A percentile compares a stretch with the other conserved stretches of the same genome.
phyloP scores from a whole-genome alignment of 805 yeast genomes.

The Peterozyma toletana region DNA sequence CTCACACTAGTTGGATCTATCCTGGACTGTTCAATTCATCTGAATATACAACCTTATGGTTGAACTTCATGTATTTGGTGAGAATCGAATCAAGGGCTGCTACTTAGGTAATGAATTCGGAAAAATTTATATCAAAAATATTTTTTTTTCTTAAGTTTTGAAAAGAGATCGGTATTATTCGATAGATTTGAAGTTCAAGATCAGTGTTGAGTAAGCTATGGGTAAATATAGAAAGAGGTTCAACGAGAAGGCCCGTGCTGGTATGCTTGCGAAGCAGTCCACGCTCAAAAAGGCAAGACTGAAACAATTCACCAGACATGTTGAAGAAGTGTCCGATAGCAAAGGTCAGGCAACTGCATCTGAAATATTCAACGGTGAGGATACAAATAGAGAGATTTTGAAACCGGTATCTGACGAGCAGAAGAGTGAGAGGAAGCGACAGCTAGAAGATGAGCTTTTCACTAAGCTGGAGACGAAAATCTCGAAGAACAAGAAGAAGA shows the following conservation, averaged over 20 bases:
- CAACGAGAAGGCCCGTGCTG: slow-evolving; percentile 81
- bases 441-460: slow-evolving; percentile 49
- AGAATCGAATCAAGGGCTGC: too few relatives aligned
- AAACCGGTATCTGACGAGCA: slow-evolving; percentile 62
- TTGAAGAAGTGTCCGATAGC: slow-evolving; percentile 30
- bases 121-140: too few relatives aligned
- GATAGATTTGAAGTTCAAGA: too few relatives aligned
- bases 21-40: too few relatives aligned
- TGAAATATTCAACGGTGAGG: slow-evolving; percentile 18
- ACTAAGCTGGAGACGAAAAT: slow-evolving; percentile 61
- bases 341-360: slow-evolving; percentile 13
- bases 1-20: too few relatives aligned
- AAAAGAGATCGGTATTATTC: too few relatives aligned
- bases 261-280: slow-evolving; percentile 75
- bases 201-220: slow-evolving; percentile 31
- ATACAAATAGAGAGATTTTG: slow-evolving; percentile 55
- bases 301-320: slow-evolving; percentile 53
- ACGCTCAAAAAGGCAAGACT: slow-evolving; percentile 61
- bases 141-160: too few relatives aligned
- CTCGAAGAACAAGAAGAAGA: slow-evolving; percentile 61
- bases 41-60: too few relatives aligned
- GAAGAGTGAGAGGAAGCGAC: slow-evolving; percentile 55
- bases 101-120: too few relatives aligned
- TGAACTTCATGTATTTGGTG: too few relatives aligned
- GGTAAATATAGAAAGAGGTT: slow-evolving; percentile 76